Conservation (phyloP, 2,329 filamentous ascomycete genomes). For the Colletotrichum kahawae region DNA sequence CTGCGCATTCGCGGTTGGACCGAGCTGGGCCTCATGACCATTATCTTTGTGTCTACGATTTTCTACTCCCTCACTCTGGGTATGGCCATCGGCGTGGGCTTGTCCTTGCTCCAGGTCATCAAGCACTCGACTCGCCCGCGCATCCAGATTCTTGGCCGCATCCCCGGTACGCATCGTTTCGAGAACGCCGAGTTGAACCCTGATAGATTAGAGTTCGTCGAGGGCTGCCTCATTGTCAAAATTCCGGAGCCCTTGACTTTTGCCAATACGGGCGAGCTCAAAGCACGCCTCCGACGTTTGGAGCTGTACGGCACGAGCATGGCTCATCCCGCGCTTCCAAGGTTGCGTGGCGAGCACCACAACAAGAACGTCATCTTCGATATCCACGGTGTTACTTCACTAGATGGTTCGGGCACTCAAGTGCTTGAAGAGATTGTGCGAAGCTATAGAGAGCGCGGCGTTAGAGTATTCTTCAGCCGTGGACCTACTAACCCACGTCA, state of each 20-base stretch:
- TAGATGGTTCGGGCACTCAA: slow-evolving; percentile 93
- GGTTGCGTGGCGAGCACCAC: slow-evolving; percentile 76
- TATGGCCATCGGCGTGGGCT: slow-evolving; percentile 90
- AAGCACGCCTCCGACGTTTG: slow-evolving; percentile 79
- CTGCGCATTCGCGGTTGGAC: slow-evolving; percentile 82
- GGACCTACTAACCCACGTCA: slow-evolving; percentile 51
- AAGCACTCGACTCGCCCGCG: slow-evolving; percentile 89
- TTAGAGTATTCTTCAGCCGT: slow-evolving; percentile 76
- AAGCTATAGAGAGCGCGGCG: slow-evolving; percentile 76
- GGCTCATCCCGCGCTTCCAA: slow-evolving; percentile 86
- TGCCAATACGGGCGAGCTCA: slow-evolving; percentile 93
- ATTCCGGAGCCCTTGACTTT: slow-evolving; percentile 97
- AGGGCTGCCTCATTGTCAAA: slow-evolving; percentile 94
- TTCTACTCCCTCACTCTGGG: slow-evolving; percentile 94
- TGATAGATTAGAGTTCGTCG: slow-evolving; percentile 82
- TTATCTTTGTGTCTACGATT: slow-evolving; percentile 91
- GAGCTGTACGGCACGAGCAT: slow-evolving; percentile 88
- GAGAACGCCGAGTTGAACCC: slow-evolving; percentile 82
- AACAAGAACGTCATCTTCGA: slow-evolving; percentile 96
- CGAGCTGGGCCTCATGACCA: slow-evolving; percentile 84
- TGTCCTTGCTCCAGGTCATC: slow-evolving; percentile 89
- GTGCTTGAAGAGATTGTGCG: slow-evolving; percentile 89
- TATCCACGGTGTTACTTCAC: slow-evolving; percentile 93
- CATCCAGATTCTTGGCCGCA: slow-evolving; percentile 93
- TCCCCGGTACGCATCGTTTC: slow-evolving; percentile 82